Conservation (phyloP, 345 rosid species). For the Excoecaria agallocha region DNA sequence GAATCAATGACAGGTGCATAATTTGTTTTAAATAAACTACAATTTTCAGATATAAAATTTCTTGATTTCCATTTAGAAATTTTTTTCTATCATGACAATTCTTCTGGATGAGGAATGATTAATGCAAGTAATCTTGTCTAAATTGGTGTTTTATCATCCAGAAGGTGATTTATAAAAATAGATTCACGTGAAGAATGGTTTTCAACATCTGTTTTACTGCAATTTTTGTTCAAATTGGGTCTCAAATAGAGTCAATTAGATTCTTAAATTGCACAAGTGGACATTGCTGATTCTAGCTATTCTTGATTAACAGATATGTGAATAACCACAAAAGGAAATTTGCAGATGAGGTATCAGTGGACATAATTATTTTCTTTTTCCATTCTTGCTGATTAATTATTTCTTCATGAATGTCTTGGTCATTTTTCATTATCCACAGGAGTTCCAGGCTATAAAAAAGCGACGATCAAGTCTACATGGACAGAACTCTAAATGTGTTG, state of each 20-base stretch:
- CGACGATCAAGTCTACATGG: constrained; percentile 45
- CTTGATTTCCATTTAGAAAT: background rate
- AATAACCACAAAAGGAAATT: constrained; percentile 79
- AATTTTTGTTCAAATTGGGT: background rate
- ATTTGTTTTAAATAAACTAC: background rate
- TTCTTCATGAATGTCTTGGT: constrained; percentile 4
- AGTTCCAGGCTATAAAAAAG: constrained; percentile 74
- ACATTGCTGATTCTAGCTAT: constrained; percentile 30
- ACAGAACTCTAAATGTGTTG: constrained; percentile 58
- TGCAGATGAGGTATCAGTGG: constrained; percentile 69
- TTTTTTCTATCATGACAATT: background rate
- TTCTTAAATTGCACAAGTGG: constrained; percentile 1
- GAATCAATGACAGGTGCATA: constrained; percentile 48
- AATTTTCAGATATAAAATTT: background rate
- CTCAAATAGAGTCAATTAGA: background rate
- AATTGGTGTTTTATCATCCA: background rate
- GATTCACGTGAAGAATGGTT: background rate
- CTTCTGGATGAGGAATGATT: background rate
- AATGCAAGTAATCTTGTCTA: background rate
- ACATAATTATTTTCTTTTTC: constrained; percentile 5
- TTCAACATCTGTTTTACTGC: background rate
- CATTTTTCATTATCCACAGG: constrained; percentile 38
- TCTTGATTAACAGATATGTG: constrained; percentile 55
- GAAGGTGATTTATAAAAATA: background rate
- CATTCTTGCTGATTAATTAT: background rate